A percentile compares a stretch with the other conserved stretches of the same genome.
These are phyloP conservation scores for Claviceps sp. DNA, from an alignment of 2,329 filamentous ascomycete genomes.

Conservation along the genomic window DNA sequence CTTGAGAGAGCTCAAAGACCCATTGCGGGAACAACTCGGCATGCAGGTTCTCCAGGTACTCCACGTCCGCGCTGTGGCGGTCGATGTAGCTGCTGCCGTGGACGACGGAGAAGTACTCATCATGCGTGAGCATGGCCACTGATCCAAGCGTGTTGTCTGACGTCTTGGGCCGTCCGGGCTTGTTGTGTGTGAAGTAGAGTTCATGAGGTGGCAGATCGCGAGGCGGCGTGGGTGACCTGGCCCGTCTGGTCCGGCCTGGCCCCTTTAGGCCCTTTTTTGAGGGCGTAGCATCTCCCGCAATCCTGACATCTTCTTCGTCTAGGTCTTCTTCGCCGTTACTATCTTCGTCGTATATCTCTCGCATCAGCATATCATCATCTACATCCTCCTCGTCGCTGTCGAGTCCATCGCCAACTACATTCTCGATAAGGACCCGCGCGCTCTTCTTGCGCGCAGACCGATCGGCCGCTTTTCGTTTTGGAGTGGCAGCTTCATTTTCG, in stretches of 20 bases:
- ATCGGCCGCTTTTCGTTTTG: slow-evolving; percentile 59
- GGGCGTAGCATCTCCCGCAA: slow-evolving; percentile 19
- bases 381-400: slow-evolving; percentile 55
- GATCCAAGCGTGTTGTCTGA: slow-evolving; percentile 73
- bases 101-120: slow-evolving; percentile 69
- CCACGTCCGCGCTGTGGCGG: slow-evolving; percentile 55
- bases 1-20: slow-evolving; percentile 76
- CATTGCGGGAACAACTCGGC: slow-evolving; percentile 78
- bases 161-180: slow-evolving; percentile 66
- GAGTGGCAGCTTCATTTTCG: slow-evolving; percentile 34
- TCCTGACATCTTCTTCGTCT: slow-evolving; percentile 24
- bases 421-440: slow-evolving; percentile 60
- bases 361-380: slow-evolving; percentile 8
- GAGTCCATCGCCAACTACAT: slow-evolving; percentile 48
- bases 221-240: slow-evolving; percentile 63
- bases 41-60: slow-evolving; percentile 62
- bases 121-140: slow-evolving; percentile 68
- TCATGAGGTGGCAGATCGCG: slow-evolving; percentile 76
- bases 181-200: slow-evolving; percentile 86
- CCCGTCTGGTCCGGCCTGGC: slow-evolving; percentile 13
- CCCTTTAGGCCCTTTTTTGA: slow-evolving; percentile 23
- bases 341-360: slow-evolving; percentile 31
- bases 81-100: slow-evolving; percentile 49
- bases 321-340: slow-evolving; percentile 57
- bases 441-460: slow-evolving; percentile 81